These are phyloP conservation scores for Saussurea involucrata DNA, from an alignment of 129 eudicot genomes.

Conservation along the genomic window DNA sequence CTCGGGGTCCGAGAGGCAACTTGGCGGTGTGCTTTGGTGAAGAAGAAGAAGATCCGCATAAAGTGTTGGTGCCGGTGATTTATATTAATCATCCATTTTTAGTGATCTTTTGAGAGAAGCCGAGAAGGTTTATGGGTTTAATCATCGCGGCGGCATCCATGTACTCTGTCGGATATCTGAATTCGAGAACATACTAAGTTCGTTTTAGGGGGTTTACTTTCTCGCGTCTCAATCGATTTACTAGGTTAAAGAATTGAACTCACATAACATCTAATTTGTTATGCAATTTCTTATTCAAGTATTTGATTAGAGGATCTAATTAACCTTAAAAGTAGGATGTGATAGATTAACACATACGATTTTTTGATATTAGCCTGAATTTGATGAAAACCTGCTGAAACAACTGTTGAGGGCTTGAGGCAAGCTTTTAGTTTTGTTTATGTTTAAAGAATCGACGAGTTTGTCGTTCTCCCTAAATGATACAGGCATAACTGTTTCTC, in stretches of 20 bases:
- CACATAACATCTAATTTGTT: too few relatives aligned
- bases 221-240: too few relatives aligned
- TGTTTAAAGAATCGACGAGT: slow-evolving; percentile 43
- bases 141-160: slow-evolving; percentile 80
- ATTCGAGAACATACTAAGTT: slow-evolving; percentile 62
- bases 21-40: slow-evolving; percentile 83
- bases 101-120: slow-evolving; percentile 64
- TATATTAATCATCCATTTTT: slow-evolving; percentile 74
- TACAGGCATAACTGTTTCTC: slow-evolving; percentile 6
- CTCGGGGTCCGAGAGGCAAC: slow-evolving; percentile 66
- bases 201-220: too few relatives aligned
- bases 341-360: too few relatives aligned
- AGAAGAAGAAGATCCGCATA: slow-evolving; percentile 43
- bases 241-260: too few relatives aligned
- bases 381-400: too few relatives aligned
- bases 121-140: slow-evolving; percentile 71
- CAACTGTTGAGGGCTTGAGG: too few relatives aligned
- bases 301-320: too few relatives aligned
- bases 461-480: slow-evolving; percentile 24
- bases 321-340: too few relatives aligned
- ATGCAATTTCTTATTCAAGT: too few relatives aligned
- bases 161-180: slow-evolving; percentile 80
- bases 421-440: too few relatives aligned
- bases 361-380: too few relatives aligned
- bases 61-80: slow-evolving; percentile 78